Evolutionary conservation across 129 eudicot genomes (phyloP).

Genomic region (Tagetes patula): DNA sequence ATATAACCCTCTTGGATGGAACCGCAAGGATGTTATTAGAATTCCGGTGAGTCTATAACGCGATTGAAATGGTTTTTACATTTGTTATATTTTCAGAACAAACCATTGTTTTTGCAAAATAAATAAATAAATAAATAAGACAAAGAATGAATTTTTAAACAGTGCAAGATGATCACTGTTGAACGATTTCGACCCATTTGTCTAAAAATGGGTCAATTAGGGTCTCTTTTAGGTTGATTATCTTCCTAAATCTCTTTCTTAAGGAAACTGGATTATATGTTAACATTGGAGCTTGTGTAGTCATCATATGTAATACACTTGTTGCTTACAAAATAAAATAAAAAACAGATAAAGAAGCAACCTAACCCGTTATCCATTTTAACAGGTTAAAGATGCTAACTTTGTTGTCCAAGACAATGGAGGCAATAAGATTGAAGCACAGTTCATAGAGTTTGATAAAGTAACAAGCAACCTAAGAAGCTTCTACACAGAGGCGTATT

Average conservation of each 20-base stretch:
- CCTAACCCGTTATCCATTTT: not conserved
- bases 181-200: not conserved
- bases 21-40: constrained; percentile 63
- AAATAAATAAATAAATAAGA: no score
- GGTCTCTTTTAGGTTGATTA: not conserved
- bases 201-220: not conserved
- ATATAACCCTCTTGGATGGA: constrained; percentile 95
- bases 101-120: no score
- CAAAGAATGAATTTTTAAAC: no score
- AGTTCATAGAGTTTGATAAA: constrained; percentile 59
- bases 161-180: no score
- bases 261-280: not conserved
- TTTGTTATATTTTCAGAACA: no score
- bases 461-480: constrained; percentile 65
- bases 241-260: not conserved
- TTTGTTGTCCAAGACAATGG: constrained; percentile 60
- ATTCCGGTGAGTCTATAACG: no score
- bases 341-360: not conserved
- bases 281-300: not conserved
- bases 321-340: not conserved
- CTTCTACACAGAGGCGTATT: constrained; percentile 72
- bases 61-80: no score
- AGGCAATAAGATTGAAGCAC: constrained; percentile 61
- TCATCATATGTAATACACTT: not conserved
- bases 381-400: constrained; percentile 69